Base-by-base conservation (phyloP, 1,284 basidiomycete genomes). In the Ganoderma sinense region DNA sequence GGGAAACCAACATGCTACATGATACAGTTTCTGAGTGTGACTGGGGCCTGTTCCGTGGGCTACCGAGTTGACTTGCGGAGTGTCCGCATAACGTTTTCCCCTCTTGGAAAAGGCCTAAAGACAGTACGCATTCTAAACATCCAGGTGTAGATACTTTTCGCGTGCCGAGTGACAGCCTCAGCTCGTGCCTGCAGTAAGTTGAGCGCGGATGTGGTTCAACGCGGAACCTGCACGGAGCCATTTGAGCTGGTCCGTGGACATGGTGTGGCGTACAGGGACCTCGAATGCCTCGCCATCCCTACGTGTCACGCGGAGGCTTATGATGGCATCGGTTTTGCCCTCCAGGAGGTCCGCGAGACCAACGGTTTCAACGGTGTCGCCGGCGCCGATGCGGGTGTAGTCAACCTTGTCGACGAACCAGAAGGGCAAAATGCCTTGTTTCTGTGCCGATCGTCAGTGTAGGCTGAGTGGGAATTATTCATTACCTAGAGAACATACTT, bases 391-490 rank as follows among this genome's bases (percentile, higher is more conserved):
- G 65, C 88, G 89, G 60, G 84, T 80, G 80, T 98, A 98, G 81
- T 98, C 95, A 20, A 84, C 82, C 80, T 94, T 95, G 80, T 97
- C 87, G n/a, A 83, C 87, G 77, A 98, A 95, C 92, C 95, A 97
- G 10, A 98, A 84, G 11, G 97, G 97, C 18, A 98, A 86, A 64
- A 98, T 84, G 62, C 96, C 97, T 89, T 98, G 97, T 89, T 98
- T 98, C 93, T 97, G 75, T 64, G 40, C 1, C 2, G 33, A 26
- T 40, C 23, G 39, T 11, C 8, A 13, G 39, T 41, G 29, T 16
- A 40, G 58, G 23, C n/a, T 23, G 13, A 16, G 0, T 13, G 6
- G 23, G 39, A 5, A 10, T 4, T 10, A 18, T 56, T 1, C 6
- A 60, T 13, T 18, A 56, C 26, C 8, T 3, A 26, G 48, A 26